phyloP scores from a whole-genome alignment of 768 basidiomycete genomes.

The Leccinum pellstonianum region DNA sequence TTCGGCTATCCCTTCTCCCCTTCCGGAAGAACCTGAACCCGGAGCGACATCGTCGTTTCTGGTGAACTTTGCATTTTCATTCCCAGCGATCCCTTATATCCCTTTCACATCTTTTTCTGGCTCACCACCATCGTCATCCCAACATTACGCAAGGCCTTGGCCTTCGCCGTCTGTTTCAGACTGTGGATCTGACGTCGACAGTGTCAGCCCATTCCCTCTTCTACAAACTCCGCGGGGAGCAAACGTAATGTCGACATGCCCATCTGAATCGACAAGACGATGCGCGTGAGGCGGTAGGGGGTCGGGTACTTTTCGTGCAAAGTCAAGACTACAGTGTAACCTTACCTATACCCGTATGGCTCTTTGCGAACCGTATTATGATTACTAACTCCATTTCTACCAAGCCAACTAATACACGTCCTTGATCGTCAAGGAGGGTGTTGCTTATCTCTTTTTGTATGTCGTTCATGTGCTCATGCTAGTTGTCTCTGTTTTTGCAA shows the following conservation, averaged over 20 bases:
- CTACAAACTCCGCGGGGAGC: neutral
- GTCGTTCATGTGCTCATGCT: no score
- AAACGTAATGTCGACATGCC: neutral
- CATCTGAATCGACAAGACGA: neutral
- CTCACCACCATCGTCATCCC: constrained; percentile 47
- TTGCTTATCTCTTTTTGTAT: no score
- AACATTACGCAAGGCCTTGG: constrained; percentile 42
- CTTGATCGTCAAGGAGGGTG: no score
- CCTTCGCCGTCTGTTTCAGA: neutral
- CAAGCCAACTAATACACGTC: no score
- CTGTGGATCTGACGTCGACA: constrained; percentile 3
- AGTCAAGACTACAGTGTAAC: neutral
- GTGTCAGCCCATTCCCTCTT: neutral
- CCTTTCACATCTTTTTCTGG: no score
- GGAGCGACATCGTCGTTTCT: neutral
- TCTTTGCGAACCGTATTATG: no score
- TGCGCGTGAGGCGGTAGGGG: constrained; percentile 2
- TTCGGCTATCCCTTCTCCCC: neutral
- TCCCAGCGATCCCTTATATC: no score
- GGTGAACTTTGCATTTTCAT: no score
- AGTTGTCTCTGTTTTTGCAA: no score
- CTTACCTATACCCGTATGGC: constrained; percentile 6
- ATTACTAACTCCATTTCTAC: no score
- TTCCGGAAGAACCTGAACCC: neutral
- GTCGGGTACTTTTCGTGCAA: neutral